A percentile compares a stretch with the other conserved stretches of the same genome.
phyloP scores from a whole-genome alignment of 768 basidiomycete species.

The Agaricus blazei region DNA sequence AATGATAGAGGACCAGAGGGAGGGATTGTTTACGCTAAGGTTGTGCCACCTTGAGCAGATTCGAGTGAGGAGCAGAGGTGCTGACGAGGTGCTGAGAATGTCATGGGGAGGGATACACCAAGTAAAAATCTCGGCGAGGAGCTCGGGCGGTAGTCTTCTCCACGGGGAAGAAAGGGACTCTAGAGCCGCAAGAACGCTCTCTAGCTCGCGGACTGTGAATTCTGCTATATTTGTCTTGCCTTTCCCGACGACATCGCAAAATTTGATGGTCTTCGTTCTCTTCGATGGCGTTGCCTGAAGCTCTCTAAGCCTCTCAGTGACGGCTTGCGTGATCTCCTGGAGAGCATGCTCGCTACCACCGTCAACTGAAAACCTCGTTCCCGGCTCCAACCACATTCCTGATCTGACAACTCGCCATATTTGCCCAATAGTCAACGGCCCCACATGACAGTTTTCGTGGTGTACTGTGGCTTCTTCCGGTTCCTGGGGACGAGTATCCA shows the following conservation, averaged over 20 bases:
- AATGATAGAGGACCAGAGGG: slow-evolving; percentile 3
- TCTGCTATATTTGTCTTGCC: background rate
- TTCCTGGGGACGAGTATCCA: background rate
- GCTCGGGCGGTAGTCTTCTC: slow-evolving; percentile 6
- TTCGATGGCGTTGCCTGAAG: background rate
- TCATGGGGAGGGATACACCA: slow-evolving; percentile 2
- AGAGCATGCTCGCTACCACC: background rate
- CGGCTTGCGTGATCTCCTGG: background rate
- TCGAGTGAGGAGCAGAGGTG: slow-evolving; percentile 2
- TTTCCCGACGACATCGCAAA: background rate
- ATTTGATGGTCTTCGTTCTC: background rate
- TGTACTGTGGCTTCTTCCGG: background rate
- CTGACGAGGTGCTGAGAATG: background rate
- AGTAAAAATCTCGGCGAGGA: slow-evolving; percentile 6
- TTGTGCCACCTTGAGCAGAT: slow-evolving; percentile 6
- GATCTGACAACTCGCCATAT: slow-evolving; percentile 9
- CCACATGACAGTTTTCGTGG: too few species aligned
- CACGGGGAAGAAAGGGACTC: slow-evolving; percentile 8
- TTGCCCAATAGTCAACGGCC: background rate
- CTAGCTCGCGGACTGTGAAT: background rate
- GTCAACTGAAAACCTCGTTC: background rate
- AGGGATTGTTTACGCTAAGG: background rate
- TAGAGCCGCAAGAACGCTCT: slow-evolving; percentile 4
- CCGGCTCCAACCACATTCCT: background rate
- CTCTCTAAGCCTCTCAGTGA: background rate